Evolutionary conservation across 2,329 filamentous ascomycete genomes (phyloP), one percentile per base, ranked within the genome.

Genomic region (Verticillium isaacii): DNA sequence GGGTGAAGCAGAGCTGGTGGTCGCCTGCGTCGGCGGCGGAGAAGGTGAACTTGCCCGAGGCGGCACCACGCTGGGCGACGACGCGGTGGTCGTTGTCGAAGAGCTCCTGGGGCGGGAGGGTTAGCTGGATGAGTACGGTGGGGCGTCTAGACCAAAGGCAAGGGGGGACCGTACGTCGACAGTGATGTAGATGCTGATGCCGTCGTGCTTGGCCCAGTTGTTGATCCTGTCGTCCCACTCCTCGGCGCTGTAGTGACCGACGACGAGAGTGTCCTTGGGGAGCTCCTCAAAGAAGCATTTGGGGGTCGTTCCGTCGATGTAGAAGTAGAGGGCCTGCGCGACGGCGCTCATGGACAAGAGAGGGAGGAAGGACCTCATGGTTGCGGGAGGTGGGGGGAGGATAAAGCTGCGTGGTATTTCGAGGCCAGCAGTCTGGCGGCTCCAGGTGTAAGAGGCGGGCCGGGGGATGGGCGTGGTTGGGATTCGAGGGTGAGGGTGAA

Each of bases 241-340:
- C 77, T 95, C 89, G 58, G 92, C 92, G 61, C 84, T 87, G 82
- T 93, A 99, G 78, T 95, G 89, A 68, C 95, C 95, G 63, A 97
- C 93, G 61, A 99, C 94, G 62, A 99, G 81, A 15, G 95, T 98
- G 77, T 97, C 94, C 82, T 98, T 97, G 67, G 95, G 93, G 63
- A 99, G 85, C 78, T 98, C 94, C 81, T 99, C 95, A 80, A 91
- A 96, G 87, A 99, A 99, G 80, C 95, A 99, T 80, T 96, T 97
- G 68, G 92, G 89, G 67, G 86, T 81, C 58, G 85, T 85, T 71
- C 90, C 91, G 75, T 98, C 93, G 76, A 98, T 89, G 82, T 91
- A 98, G 84, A 99, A 96, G 87, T 96, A 94, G 63, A 99, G 85
- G 61, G 93, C 93, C 74, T 93, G 90, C 65, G 90, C 87, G 63